These are phyloP conservation scores for Zalaria obscura DNA, from an alignment of 2,329 filamentous ascomycete genomes.

Conservation along the genomic window DNA sequence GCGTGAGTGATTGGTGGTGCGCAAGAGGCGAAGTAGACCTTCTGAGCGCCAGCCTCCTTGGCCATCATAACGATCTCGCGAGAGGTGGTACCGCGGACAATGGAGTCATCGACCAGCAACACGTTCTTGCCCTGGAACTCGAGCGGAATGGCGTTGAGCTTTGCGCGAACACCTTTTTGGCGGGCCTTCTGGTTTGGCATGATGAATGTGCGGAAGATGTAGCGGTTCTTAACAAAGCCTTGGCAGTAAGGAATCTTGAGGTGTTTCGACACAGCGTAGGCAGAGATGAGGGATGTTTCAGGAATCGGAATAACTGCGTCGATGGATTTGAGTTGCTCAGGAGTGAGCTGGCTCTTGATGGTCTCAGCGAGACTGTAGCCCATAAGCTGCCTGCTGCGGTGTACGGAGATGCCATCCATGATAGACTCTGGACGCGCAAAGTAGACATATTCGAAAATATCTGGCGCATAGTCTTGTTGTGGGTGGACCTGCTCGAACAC, in stretches of 20 bases:
- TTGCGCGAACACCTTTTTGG: conserved; percentile 76
- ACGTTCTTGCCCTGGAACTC: conserved; percentile 75
- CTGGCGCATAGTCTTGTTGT: conserved; percentile 59
- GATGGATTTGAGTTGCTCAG: conserved; percentile 58
- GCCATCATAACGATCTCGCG: conserved; percentile 74
- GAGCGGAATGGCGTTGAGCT: conserved; percentile 72
- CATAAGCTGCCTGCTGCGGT: conserved; percentile 76
- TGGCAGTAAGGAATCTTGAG: conserved; percentile 66
- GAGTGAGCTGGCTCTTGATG: conserved; percentile 52
- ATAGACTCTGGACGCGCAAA: conserved; percentile 69
- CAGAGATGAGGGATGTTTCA: conserved; percentile 71
- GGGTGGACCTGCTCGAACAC: conserved; percentile 62
- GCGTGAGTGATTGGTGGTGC: conserved; percentile 69
- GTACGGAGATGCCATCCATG: conserved; percentile 80
- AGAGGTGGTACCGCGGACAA: conserved; percentile 75
- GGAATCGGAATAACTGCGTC: conserved; percentile 76
- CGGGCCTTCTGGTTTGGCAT: conserved; percentile 70
- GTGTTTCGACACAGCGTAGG: conserved; percentile 58
- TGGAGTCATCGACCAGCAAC: conserved; percentile 75
- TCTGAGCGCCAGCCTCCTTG: conserved; percentile 65
- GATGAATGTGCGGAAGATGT: conserved; percentile 79
- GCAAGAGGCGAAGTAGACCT: conserved; percentile 72
- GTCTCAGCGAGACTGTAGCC: conserved; percentile 65
- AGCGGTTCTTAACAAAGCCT: conserved; percentile 80
- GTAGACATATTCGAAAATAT: conserved; percentile 82